phyloP scores from a whole-genome alignment of 1,284 basidiomycete species.

The Quambalaria eucalypti region DNA sequence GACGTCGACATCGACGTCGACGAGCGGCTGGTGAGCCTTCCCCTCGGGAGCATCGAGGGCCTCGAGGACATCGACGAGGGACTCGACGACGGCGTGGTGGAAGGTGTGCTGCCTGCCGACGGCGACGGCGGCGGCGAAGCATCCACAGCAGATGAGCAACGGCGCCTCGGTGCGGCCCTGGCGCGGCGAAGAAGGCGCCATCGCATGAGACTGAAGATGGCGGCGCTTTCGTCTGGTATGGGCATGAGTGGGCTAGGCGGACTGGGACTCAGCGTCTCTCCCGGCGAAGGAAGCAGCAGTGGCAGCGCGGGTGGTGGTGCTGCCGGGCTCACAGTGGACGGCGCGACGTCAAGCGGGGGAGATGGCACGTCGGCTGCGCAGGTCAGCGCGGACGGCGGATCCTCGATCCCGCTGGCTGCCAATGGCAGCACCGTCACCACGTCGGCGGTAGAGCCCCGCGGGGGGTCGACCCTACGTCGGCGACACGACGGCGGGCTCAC shows the following conservation, averaged over 20 bases:
- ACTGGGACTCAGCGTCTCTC: neutral
- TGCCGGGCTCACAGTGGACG: too few species aligned
- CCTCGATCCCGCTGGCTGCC: too few species aligned
- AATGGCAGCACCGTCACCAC: too few species aligned
- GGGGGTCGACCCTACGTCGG: too few species aligned
- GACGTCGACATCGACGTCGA: slow-evolving; percentile 3
- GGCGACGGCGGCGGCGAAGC: neutral
- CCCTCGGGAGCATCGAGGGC: neutral
- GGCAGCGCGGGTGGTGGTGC: neutral
- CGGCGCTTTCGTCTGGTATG: too few species aligned
- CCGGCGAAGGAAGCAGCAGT: neutral
- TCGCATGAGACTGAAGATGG: neutral
- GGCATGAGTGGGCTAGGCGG: neutral
- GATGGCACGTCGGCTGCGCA: too few species aligned
- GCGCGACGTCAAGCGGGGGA: too few species aligned
- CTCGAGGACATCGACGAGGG: neutral
- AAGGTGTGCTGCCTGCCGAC: slow-evolving; percentile 2
- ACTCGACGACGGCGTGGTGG: neutral
- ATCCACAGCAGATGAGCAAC: neutral
- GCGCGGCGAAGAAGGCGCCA: neutral
- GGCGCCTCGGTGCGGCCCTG: neutral
- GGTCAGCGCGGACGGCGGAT: too few species aligned
- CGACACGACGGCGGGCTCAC: too few species aligned
- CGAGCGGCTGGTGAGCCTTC: slow-evolving; percentile 1
- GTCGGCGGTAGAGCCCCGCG: too few species aligned